phyloP scores from a whole-genome alignment of 495 filamentous ascomycete species.

The Podospora anserina region DNA sequence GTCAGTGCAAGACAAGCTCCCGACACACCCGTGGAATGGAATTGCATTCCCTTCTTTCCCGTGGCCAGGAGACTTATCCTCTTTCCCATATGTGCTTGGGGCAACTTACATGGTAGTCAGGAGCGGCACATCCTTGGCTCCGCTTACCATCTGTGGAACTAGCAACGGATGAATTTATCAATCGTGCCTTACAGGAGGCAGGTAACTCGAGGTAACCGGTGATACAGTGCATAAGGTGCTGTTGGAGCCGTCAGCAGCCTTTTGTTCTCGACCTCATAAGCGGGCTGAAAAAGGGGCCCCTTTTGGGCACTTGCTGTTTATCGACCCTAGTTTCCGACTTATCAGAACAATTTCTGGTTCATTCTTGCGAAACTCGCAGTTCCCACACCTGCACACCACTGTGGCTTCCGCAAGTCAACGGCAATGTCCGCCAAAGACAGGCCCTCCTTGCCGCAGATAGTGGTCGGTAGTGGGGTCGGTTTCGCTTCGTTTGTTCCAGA shows the following conservation, averaged over 20 bases:
- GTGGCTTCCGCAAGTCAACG: neutral
- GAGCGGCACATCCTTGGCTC: neutral
- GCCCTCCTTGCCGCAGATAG: constrained; percentile 2
- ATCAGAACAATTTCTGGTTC: too few relatives aligned
- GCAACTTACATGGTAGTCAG: neutral
- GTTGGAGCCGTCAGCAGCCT: too few relatives aligned
- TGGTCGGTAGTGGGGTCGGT: neutral
- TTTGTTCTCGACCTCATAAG: too few relatives aligned
- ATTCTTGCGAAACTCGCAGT: neutral
- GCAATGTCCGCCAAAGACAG: neutral
- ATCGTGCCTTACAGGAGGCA: too few relatives aligned
- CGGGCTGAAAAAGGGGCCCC: neutral
- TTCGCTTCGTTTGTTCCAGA: constrained; percentile 6
- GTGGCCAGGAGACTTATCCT: too few relatives aligned
- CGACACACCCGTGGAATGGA: constrained; percentile 2
- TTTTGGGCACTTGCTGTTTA: neutral
- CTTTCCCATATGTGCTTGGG: too few relatives aligned
- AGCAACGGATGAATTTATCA: neutral
- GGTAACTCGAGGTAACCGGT: too few relatives aligned
- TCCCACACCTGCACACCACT: neutral
- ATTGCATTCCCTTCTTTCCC: neutral
- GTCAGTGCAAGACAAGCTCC: neutral
- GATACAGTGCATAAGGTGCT: too few relatives aligned
- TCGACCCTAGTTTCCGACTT: too few relatives aligned
- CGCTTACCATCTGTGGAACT: neutral